Conservation (phyloP, 177 flowering plant species). For the Vitis hybrid region DNA sequence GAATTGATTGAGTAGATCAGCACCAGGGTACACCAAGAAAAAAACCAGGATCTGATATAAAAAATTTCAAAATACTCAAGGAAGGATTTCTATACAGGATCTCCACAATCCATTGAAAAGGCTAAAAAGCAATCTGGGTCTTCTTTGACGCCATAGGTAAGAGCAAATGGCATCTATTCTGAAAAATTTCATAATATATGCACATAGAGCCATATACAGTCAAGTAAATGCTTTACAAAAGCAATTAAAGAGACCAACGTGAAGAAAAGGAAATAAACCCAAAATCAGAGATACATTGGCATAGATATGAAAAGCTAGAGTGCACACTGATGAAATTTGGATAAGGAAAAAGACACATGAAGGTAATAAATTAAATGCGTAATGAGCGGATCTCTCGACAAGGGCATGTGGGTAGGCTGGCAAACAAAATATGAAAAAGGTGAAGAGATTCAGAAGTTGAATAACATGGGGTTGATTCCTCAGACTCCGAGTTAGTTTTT, state of each 20-base stretch:
- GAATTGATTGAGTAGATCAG: too few relatives aligned
- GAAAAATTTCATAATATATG: too few relatives aligned
- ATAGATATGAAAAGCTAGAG: not conserved
- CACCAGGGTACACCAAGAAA: too few relatives aligned
- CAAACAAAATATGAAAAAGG: constrained; percentile 1
- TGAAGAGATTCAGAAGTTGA: constrained; percentile 1
- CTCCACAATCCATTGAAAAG: too few relatives aligned
- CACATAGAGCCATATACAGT: too few relatives aligned
- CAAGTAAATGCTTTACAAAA: constrained; percentile 1
- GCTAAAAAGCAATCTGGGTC: too few relatives aligned
- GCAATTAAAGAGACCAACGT: constrained; percentile 4
- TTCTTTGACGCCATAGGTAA: too few relatives aligned
- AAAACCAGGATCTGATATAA: too few relatives aligned
- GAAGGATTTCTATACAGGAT: too few relatives aligned
- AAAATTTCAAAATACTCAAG: too few relatives aligned
- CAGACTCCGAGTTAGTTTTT: not conserved
- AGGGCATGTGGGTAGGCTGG: constrained; percentile 30
- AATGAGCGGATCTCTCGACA: constrained; percentile 29
- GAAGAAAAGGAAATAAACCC: too few relatives aligned
- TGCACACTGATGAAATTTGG: constrained; percentile 5
- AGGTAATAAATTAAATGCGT: constrained; percentile 17
- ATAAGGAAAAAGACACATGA: constrained; percentile 13
- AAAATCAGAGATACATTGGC: not conserved
- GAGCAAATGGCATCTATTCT: too few relatives aligned
- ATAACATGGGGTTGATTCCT: constrained; percentile 14